Conservation (phyloP, 2,329 filamentous ascomycete species). For the Diaporthe nobilis region DNA sequence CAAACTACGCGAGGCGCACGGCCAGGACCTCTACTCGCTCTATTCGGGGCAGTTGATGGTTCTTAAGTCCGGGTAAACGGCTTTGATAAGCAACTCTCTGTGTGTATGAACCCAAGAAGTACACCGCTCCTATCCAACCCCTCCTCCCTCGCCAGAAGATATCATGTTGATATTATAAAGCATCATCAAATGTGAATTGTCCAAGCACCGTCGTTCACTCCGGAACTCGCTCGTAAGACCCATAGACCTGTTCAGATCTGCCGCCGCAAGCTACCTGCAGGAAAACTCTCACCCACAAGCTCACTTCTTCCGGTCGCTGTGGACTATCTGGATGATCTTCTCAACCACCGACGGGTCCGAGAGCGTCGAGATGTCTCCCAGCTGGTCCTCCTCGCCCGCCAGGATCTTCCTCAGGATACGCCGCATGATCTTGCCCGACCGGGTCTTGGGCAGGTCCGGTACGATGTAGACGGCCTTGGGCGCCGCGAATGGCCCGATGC, state of each 20-base stretch:
- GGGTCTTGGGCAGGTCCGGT: slow-evolving; percentile 95
- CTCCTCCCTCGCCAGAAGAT: not conserved
- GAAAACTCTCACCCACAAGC: not conserved
- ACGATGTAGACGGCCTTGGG: slow-evolving; percentile 95
- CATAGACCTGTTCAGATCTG: not conserved
- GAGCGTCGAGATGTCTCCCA: slow-evolving; percentile 94
- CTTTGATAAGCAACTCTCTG: slow-evolving; percentile 4
- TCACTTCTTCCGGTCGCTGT: slow-evolving; percentile 71
- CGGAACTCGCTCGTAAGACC: not conserved
- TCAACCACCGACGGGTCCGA: slow-evolving; percentile 91
- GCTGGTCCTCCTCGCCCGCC: slow-evolving; percentile 95
- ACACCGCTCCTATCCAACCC: not conserved
- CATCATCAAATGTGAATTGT: not conserved
- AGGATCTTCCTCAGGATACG: slow-evolving; percentile 97
- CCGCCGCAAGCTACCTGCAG: not conserved
- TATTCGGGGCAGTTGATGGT: not conserved
- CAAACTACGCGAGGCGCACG: slow-evolving; percentile 23
- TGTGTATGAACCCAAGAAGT: slow-evolving; percentile 25
- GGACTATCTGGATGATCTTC: slow-evolving; percentile 88
- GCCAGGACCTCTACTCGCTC: not conserved
- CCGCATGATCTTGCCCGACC: slow-evolving; percentile 99
- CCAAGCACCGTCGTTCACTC: not conserved
- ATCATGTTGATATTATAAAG: slow-evolving; percentile 18
- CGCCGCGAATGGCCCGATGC: slow-evolving; percentile 96
- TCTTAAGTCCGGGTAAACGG: slow-evolving; percentile 20